A percentile compares a stretch with the other conserved stretches of the same genome.
Conservation (phyloP, 306 rosid species). For the Vigna angularis region DNA sequence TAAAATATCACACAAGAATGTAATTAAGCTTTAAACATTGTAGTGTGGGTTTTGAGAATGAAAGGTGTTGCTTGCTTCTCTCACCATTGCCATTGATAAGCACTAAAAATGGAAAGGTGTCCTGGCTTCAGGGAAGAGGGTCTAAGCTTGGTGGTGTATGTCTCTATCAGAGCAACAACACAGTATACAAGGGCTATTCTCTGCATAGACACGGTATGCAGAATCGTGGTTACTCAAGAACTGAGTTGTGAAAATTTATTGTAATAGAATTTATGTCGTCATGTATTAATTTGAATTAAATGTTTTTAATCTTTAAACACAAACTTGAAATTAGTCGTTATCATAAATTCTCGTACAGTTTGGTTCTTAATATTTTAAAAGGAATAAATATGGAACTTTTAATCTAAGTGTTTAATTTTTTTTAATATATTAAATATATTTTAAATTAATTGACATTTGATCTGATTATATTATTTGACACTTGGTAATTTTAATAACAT, state of each 20-base stretch:
- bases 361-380: too few relatives aligned
- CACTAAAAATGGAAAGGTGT: conserved; percentile 65
- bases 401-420: too few relatives aligned
- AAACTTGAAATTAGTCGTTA: too few relatives aligned
- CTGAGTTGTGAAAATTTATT: background rate
- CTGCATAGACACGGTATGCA: conserved; percentile 49
- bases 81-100: conserved; percentile 90
- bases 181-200: conserved; percentile 89
- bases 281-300: background rate
- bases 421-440: too few relatives aligned
- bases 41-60: background rate
- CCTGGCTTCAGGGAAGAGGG: conserved; percentile 61
- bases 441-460: too few relatives aligned
- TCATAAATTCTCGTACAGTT: too few relatives aligned
- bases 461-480: too few relatives aligned
- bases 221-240: conserved; percentile 43
- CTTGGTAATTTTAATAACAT: too few relatives aligned
- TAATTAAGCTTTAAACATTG: too few relatives aligned
- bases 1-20: too few relatives aligned
- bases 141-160: conserved; percentile 72
- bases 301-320: too few relatives aligned
- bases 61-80: background rate
- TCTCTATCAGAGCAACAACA: conserved; percentile 78
- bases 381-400: too few relatives aligned
- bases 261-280: background rate